Conservation (phyloP, 257 asterid genomes). For the Rauvolfia tetraphylla region DNA sequence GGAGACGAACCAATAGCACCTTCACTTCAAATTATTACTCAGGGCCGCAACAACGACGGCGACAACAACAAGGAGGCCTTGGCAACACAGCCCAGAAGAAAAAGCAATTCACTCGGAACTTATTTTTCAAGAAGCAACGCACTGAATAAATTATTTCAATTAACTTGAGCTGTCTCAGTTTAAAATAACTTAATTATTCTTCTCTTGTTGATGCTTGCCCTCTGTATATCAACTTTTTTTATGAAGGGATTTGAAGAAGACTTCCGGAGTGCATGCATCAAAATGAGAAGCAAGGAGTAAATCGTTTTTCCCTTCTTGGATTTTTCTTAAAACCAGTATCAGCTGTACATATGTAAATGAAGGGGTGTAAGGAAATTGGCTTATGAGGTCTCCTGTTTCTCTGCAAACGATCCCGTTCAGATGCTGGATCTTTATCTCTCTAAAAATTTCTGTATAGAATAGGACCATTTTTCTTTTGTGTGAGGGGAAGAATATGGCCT, state of each 20-base stretch:
- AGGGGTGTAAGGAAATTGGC: background rate
- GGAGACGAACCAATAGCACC: constrained; percentile 8
- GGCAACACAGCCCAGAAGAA: constrained; percentile 43
- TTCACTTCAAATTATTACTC: constrained; percentile 20
- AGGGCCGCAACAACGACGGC: background rate
- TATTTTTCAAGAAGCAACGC: constrained; percentile 63
- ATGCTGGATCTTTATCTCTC: background rate
- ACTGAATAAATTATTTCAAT: constrained; percentile 65
- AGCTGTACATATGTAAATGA: background rate
- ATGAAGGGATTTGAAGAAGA: background rate
- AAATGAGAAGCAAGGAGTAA: background rate
- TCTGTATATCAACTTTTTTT: background rate
- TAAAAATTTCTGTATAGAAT: no score
- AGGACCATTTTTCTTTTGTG: no score
- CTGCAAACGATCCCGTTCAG: background rate
- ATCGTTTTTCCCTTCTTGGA: background rate
- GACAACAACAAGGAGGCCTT: constrained; percentile 9
- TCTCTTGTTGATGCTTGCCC: background rate
- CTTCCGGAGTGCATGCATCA: background rate
- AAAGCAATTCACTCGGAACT: constrained; percentile 75
- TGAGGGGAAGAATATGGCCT: no score
- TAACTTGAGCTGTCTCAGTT: constrained; percentile 31
- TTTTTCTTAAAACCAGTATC: background rate
- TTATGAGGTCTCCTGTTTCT: background rate
- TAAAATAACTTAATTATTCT: background rate